These are phyloP conservation scores for Sporothrix mexicana DNA, from an alignment of 2,329 filamentous ascomycete species.

Conservation along the genomic window DNA sequence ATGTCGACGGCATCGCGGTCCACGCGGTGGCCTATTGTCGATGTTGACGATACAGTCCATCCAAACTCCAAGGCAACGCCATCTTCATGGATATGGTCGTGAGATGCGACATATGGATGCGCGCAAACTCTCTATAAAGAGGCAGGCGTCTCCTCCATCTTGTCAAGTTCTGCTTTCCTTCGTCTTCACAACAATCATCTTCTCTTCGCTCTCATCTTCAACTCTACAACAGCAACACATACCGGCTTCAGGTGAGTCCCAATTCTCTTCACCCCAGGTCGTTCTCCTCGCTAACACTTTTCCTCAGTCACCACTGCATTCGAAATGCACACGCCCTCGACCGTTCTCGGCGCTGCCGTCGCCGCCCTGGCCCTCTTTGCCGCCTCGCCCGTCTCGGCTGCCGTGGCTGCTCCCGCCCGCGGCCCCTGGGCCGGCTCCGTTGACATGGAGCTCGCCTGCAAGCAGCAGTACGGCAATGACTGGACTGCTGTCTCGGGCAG, in stretches of 20 bases:
- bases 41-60: not conserved
- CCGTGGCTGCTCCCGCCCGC: not conserved
- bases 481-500: conserved; percentile 2
- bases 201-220: not conserved
- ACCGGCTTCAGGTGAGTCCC: too few relatives aligned
- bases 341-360: not conserved
- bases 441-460: not conserved
- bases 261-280: too few relatives aligned
- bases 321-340: not conserved
- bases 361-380: conserved; percentile 1
- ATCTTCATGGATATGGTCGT: not conserved
- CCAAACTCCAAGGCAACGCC: not conserved
- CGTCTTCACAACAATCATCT: not conserved
- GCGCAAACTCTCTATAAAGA: not conserved
- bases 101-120: not conserved
- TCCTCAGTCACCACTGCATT: not conserved
- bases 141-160: not conserved
- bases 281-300: not conserved
- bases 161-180: not conserved
- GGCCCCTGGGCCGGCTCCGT: conserved; percentile 10
- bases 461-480: conserved; percentile 11
- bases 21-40: not conserved
- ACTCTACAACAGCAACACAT: not conserved
- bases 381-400: not conserved
- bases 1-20: not conserved